Evolutionary conservation across 257 asterid species (phyloP), one percentile per base, ranked within the genome.

Genomic region (Solanum medicagineum): DNA sequence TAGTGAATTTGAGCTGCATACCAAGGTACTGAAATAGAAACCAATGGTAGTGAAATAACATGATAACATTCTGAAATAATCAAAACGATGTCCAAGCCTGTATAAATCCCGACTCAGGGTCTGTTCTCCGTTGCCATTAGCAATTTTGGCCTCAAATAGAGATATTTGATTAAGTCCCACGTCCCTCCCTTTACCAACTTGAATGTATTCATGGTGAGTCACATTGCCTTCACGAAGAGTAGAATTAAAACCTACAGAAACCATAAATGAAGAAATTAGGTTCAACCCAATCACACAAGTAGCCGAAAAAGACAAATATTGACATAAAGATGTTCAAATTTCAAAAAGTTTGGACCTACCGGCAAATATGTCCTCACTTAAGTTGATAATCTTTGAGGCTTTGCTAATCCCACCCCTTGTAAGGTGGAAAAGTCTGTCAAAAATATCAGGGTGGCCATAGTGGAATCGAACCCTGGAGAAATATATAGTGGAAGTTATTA

Each of bases 151-250:
- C 91, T 97, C 99, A 87, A 97, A 97, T 24, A 95, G 90, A 83
- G 99, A 97, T 66, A 97, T 97, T 86, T 97, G 99, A 91, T 97
- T 97, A 86, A 97, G 99, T 60, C 99, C 98, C 15, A 97, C 98
- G 87, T 97, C 99, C 89, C 98, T 92, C 87, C 98, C 98, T 92
- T 97, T 97, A 51, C 99, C 99, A 84, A 97, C 99, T 92, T 97
- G 99, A 82, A 95, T 97, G 89, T 97, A 97, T 73, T 97, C 99
- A 85, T 97, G 99, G 90, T 97, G 98, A 47, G 98, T 95, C 24
- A 95, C 98, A 89, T 97, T 97, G 89, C 99, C 98, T 90, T 92
- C 98, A 79, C 99, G 97, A 32, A 97, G 98, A 20, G 98, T 97
- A 62, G 99, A 97, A 92, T 97, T 97, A 88, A 95, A 97, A 69